Base-by-base conservation (phyloP, 176 grass and related monocot genomes). In the Oryza brachyantha region DNA sequence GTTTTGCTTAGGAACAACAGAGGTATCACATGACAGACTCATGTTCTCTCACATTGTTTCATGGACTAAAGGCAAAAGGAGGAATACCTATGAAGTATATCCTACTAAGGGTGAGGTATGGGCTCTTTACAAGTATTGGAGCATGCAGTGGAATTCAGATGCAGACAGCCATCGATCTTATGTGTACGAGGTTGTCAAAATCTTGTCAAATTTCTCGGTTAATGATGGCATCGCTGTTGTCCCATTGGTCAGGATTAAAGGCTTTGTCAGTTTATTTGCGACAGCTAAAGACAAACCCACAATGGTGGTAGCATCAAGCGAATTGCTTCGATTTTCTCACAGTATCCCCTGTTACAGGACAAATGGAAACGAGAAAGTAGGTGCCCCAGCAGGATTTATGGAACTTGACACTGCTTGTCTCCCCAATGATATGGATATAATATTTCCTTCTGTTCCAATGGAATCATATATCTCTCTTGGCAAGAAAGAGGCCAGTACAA, bases 111-210 rank as follows among this genome's bases (percentile, higher is more conserved):
- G 87, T 86, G 95, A 94, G 70, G 85, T 98, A 29, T 98, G 95
- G 95, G 87, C 95, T 68, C 70, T 98, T 77, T 92, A 83, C 65
- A 98, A 92, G 92, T 77, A 89, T 38, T 98, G 95, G 95, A 84
- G 75, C 85, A 88, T 80, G 38, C 72, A 87, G 19, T 98, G 95
- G 95, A 79, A 74, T 70, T 90, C 77, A 79, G 85, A 94, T 86
- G 75, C 95, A 79, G 80, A 86, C 76, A 90, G 61, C 59, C 82
- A 94, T 77, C 92, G 87, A 66, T 84, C 66, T 31, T 94, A 88
- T 75, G 87, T 90, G 40, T 98, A 98, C 55, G 89, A 94, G 71
- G 62, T 94, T 57, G 80, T 94, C 38, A 77, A 98, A 84, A 83
- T 94, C 37, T 21, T 94, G 14, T 87, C 95, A 74, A 21, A 90